Evolutionary conservation across 2,329 filamentous ascomycete genomes (phyloP).

Genomic region (Pestalotiopsis sp.): DNA sequence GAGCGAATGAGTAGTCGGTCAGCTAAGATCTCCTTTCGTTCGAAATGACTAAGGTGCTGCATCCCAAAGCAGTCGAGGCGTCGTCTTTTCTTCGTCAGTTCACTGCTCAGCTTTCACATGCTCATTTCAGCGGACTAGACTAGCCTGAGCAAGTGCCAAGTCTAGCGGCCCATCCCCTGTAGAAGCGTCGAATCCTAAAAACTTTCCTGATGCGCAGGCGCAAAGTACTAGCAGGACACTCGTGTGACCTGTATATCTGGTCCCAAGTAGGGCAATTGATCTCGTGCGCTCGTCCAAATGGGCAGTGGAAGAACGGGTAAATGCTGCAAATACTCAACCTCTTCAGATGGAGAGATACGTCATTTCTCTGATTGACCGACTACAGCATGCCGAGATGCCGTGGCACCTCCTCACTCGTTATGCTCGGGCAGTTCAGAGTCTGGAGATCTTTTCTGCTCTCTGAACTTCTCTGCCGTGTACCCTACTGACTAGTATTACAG

Average conservation of each 20-base stretch:
- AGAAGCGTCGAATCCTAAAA: background rate
- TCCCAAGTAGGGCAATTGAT: conserved; percentile 8
- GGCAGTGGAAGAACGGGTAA: background rate
- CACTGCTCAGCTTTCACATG: background rate
- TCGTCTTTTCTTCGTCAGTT: background rate
- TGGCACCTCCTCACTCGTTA: background rate
- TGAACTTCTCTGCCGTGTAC: background rate
- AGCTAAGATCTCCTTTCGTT: background rate
- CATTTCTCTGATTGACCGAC: background rate
- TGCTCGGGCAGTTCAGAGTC: background rate
- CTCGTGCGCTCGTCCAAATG: background rate
- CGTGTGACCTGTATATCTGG: background rate
- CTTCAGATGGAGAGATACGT: background rate
- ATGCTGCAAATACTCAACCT: background rate
- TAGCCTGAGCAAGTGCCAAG: background rate
- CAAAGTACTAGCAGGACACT: background rate
- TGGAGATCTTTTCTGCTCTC: background rate
- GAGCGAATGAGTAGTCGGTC: background rate
- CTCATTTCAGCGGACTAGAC: background rate
- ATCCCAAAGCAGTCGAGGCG: background rate
- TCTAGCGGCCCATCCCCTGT: background rate
- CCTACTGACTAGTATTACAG: too few species aligned
- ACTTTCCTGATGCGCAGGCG: background rate
- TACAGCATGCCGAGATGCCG: background rate
- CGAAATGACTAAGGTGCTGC: background rate